Evolutionary conservation across 192 early-diverging fungal species (phyloP).

Genomic region (Pilobolus umbonatus): DNA sequence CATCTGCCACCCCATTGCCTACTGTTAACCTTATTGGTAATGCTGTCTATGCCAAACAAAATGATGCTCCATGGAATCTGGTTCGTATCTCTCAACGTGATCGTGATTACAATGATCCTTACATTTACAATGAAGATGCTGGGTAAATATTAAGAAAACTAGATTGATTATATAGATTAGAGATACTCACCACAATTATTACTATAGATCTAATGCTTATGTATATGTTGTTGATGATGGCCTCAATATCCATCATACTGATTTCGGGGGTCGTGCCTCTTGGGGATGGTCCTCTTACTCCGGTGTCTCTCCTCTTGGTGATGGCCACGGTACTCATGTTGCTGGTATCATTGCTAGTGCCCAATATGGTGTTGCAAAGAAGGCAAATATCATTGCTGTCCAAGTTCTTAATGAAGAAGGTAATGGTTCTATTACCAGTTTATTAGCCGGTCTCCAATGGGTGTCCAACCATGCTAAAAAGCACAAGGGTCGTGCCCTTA

Average conservation of each 20-base stretch:
- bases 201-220: conserved; percentile 34
- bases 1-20: not conserved
- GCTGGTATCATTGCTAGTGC: conserved; percentile 63
- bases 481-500: conserved; percentile 38
- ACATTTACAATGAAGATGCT: conserved; percentile 15
- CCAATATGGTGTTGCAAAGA: conserved; percentile 71
- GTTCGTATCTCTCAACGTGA: conserved; percentile 74
- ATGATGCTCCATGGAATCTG: conserved; percentile 79
- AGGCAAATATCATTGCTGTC: conserved; percentile 58
- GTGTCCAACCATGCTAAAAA: conserved; percentile 26
- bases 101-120: conserved; percentile 6
- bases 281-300: conserved; percentile 39
- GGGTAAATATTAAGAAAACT: conserved; percentile 16
- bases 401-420: conserved; percentile 62
- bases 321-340: conserved; percentile 60
- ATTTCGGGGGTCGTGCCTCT: conserved; percentile 72
- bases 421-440: conserved; percentile 42
- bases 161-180: not conserved
- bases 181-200: not conserved
- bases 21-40: too few species aligned
- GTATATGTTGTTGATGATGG: conserved; percentile 63
- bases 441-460: conserved; percentile 45
- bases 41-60: conserved; percentile 36
- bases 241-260: conserved; percentile 52
- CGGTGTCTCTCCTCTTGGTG: conserved; percentile 9